A percentile compares a stretch with the other conserved stretches of the same genome.
phyloP scores from a whole-genome alignment of 1,139 yeast genomes.

The Taiozyma sp. region DNA sequence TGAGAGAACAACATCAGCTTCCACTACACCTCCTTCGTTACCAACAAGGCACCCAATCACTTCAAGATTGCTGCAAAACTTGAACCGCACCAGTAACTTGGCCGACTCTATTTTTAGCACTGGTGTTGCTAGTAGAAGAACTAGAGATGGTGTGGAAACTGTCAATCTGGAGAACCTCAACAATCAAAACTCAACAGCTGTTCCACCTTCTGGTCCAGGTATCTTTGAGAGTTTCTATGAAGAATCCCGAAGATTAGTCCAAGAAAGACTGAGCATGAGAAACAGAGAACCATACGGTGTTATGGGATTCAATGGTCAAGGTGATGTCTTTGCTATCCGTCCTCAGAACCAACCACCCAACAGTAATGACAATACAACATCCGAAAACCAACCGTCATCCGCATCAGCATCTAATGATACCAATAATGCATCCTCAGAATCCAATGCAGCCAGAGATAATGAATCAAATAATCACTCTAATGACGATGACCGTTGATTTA shows the following conservation, averaged over 20 bases:
- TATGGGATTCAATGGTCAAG: not conserved
- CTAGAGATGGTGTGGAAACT: constrained; percentile 43
- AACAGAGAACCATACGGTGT: not conserved
- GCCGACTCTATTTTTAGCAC: constrained; percentile 31
- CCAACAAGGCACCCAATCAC: constrained; percentile 10
- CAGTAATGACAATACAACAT: not conserved
- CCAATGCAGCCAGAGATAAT: not conserved
- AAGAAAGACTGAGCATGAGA: constrained; percentile 10
- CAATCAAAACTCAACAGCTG: not conserved
- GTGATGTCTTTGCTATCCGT: not conserved
- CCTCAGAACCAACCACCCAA: not conserved
- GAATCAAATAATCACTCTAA: not conserved
- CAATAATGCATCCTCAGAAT: not conserved
- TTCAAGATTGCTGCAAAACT: constrained; percentile 5
- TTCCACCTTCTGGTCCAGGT: not conserved
- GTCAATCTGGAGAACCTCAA: constrained; percentile 7
- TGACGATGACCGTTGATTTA: not conserved
- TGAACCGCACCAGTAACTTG: constrained; percentile 12
- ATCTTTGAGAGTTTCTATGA: constrained; percentile 9
- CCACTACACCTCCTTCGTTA: not conserved
- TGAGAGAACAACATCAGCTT: not conserved
- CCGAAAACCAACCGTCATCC: not conserved
- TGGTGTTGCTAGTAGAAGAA: constrained; percentile 49
- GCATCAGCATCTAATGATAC: not conserved
- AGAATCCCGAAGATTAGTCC: constrained; percentile 14